Percentiles rank a stretch among this genome's conserved stretches.
phyloP scores from a whole-genome alignment of 768 basidiomycete genomes.

The Kondoa subrosea region DNA sequence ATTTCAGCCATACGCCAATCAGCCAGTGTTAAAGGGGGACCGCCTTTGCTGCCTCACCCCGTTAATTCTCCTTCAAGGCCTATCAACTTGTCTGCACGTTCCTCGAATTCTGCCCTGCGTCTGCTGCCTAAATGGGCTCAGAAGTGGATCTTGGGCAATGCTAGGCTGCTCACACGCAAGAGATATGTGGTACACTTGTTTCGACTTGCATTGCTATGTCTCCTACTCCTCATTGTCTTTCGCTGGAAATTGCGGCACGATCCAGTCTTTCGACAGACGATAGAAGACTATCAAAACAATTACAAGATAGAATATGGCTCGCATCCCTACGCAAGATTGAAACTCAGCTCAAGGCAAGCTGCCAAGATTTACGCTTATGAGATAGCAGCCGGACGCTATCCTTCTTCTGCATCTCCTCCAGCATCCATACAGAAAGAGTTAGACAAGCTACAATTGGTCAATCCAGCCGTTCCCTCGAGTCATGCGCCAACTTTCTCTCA shows the following conservation, averaged over 20 bases:
- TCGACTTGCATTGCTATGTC: background rate
- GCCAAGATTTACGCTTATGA: background rate
- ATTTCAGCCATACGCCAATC: no score
- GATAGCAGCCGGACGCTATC: slow-evolving; percentile 1
- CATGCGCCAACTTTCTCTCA: background rate
- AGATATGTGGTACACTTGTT: background rate
- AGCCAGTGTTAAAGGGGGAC: background rate
- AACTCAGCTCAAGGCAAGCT: background rate
- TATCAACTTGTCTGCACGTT: no score
- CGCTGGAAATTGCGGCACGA: background rate
- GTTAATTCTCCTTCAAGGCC: background rate
- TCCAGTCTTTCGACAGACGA: background rate
- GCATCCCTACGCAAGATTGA: background rate
- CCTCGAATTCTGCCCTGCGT: background rate
- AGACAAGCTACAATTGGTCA: background rate
- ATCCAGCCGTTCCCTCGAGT: background rate
- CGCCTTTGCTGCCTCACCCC: slow-evolving; percentile 1
- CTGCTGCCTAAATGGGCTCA: background rate
- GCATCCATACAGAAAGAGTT: background rate
- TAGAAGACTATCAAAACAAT: background rate
- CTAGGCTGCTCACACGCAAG: background rate
- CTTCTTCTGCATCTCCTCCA: background rate
- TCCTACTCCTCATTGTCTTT: background rate
- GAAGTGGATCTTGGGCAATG: background rate
- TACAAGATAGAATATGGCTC: background rate